Evolutionary conservation across 495 filamentous ascomycete genomes (phyloP).

Genomic region (Xylaria grammica): DNA sequence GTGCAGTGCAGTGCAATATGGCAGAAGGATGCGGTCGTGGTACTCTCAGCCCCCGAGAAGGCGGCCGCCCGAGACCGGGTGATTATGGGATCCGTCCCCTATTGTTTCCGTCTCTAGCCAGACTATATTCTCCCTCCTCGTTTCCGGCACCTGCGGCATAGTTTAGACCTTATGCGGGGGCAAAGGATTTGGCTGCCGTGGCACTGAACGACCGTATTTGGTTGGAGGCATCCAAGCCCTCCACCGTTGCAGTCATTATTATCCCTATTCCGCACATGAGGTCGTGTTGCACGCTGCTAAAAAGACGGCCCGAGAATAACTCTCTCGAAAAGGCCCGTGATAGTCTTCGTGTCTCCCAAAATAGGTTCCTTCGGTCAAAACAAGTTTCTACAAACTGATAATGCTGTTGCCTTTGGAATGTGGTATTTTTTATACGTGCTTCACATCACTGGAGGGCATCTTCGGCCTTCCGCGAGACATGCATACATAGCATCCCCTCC

Average conservation of each 20-base stretch:
- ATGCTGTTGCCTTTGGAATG: neutral
- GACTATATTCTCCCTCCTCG: neutral
- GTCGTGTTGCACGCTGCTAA: conserved; percentile 2
- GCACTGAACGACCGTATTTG: neutral
- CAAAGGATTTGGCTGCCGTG: conserved; percentile 1
- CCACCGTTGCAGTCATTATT: conserved; percentile 6
- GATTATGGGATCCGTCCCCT: neutral
- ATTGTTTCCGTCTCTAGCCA: neutral
- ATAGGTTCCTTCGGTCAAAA: conserved; percentile 5
- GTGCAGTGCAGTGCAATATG: neutral
- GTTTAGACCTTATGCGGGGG: neutral
- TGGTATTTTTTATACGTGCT: conserved; percentile 8
- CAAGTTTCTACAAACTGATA: neutral
- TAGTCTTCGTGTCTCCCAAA: conserved; percentile 7
- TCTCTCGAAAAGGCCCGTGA: conserved; percentile 4
- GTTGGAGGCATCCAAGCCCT: no score
- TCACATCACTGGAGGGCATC: neutral
- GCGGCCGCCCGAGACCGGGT: conserved; percentile 1
- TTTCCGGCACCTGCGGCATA: neutral
- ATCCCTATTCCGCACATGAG: conserved; percentile 6
- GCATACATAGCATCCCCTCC: conserved; percentile 17
- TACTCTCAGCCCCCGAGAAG: conserved; percentile 9
- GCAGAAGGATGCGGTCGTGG: neutral
- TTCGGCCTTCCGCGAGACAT: conserved; percentile 26
- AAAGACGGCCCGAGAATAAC: conserved; percentile 6